Percentiles rank a stretch among this genome's conserved stretches.
phyloP scores from a whole-genome alignment of 1,284 basidiomycete genomes.

The Leccinum griseonigrum region DNA sequence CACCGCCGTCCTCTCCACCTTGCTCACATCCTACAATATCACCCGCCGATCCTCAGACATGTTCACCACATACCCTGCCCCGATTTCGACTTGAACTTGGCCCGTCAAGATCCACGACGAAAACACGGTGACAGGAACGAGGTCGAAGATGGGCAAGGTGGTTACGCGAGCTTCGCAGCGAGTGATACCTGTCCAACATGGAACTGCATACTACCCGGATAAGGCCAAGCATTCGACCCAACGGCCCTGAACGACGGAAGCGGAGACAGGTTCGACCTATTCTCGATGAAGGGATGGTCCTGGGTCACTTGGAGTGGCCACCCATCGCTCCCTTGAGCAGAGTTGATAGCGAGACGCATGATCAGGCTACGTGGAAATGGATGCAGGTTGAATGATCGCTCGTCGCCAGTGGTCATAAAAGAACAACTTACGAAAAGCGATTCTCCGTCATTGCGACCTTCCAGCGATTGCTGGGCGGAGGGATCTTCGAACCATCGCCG shows the following conservation, averaged over 20 bases:
- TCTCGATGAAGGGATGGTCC: conserved; percentile 10
- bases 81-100: too few relatives aligned
- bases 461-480: background rate
- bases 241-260: conserved; percentile 8
- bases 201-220: background rate
- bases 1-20: too few relatives aligned
- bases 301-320: conserved; percentile 10
- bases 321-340: background rate
- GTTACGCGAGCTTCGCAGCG: background rate
- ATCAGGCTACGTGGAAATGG: conserved; percentile 5
- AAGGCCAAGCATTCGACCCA: conserved; percentile 8
- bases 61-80: too few relatives aligned
- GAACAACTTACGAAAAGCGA: background rate
- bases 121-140: too few relatives aligned
- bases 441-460: background rate
- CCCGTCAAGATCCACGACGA: too few relatives aligned
- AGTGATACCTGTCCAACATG: conserved; percentile 5
- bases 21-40: too few relatives aligned
- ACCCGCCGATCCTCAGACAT: too few relatives aligned
- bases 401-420: too few relatives aligned
- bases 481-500: background rate
- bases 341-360: background rate
- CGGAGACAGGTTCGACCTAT: conserved; percentile 6
- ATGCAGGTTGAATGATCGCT: too few relatives aligned
- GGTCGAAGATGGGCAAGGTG: too few relatives aligned